Evolutionary conservation across 129 eudicot genomes (phyloP).

Genomic region (Erigeron canadensis): DNA sequence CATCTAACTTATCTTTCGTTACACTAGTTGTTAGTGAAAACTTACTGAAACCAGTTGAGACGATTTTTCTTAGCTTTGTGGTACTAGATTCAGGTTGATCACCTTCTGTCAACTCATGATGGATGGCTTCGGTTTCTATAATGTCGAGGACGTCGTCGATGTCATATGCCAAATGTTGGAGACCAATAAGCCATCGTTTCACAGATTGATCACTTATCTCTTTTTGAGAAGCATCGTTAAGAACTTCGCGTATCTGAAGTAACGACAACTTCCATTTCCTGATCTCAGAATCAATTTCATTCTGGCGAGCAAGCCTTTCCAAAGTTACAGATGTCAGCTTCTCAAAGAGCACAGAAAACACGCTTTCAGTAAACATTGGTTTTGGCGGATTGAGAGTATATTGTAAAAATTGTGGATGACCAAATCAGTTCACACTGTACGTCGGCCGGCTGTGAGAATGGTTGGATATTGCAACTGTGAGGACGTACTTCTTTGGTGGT

Average conservation of each 20-base stretch:
- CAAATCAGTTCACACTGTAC: too few species aligned
- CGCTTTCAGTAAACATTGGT: neutral
- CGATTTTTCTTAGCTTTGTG: too few species aligned
- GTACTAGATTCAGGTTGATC: too few species aligned
- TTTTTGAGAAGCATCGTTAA: slow-evolving; percentile 22
- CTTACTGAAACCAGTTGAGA: too few species aligned
- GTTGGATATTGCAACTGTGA: too few species aligned
- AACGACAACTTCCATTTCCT: slow-evolving; percentile 1
- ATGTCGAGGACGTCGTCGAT: slow-evolving; percentile 6
- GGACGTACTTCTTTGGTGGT: too few species aligned
- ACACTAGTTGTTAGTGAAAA: too few species aligned
- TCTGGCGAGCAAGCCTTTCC: neutral
- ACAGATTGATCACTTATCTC: slow-evolving; percentile 14
- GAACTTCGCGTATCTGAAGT: neutral
- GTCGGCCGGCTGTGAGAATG: too few species aligned
- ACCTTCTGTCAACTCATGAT: too few species aligned
- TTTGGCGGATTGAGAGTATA: too few species aligned
- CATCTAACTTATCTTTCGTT: neutral
- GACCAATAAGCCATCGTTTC: slow-evolving; percentile 1
- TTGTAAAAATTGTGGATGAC: too few species aligned
- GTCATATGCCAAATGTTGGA: slow-evolving; percentile 15
- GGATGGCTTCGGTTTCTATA: too few species aligned
- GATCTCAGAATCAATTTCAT: slow-evolving; percentile 1
- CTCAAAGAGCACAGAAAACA: slow-evolving; percentile 3
- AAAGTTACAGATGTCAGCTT: neutral